Conservation (phyloP, 2,329 filamentous ascomycete species). For the Dendrostoma leiphaemia region DNA sequence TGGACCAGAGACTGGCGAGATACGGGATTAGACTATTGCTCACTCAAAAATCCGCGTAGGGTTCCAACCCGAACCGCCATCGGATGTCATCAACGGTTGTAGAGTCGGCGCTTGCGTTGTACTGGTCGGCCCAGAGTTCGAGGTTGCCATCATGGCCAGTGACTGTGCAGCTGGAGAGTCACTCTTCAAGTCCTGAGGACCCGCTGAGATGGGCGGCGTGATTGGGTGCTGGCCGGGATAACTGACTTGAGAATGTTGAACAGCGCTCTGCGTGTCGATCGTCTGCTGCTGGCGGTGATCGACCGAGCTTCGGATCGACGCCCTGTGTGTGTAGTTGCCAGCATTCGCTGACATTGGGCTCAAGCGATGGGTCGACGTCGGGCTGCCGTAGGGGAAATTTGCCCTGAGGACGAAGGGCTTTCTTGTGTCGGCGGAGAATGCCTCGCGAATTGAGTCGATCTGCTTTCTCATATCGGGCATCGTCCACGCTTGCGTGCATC, state of each 20-base stretch:
- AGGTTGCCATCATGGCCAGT: slow-evolving; percentile 62
- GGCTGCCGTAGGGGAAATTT: slow-evolving; percentile 83
- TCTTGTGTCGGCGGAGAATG: slow-evolving; percentile 81
- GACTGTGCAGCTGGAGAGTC: slow-evolving; percentile 68
- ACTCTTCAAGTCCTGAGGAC: slow-evolving; percentile 71
- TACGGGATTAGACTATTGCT: slow-evolving; percentile 36
- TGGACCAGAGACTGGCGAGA: slow-evolving; percentile 12
- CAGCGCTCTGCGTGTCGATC: slow-evolving; percentile 50
- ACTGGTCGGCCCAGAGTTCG: slow-evolving; percentile 37
- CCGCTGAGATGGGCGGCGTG: slow-evolving; percentile 75
- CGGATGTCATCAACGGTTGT: slow-evolving; percentile 49
- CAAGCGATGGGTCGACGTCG: slow-evolving; percentile 60
- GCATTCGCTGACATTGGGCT: slow-evolving; percentile 59
- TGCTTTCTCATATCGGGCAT: slow-evolving; percentile 89
- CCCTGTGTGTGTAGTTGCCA: slow-evolving; percentile 41
- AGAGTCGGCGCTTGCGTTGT: slow-evolving; percentile 52
- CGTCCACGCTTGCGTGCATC: slow-evolving; percentile 77
- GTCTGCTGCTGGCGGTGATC: slow-evolving; percentile 51
- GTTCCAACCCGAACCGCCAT: slow-evolving; percentile 72
- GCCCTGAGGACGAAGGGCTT: slow-evolving; percentile 89
- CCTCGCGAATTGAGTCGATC: slow-evolving; percentile 83
- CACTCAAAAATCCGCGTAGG: slow-evolving; percentile 88
- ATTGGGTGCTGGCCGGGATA: slow-evolving; percentile 66
- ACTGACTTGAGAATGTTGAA: slow-evolving; percentile 60
- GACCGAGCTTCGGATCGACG: slow-evolving; percentile 44